Base-by-base conservation (phyloP, 176 grass and related monocot species). In the Triticum turgidum region DNA sequence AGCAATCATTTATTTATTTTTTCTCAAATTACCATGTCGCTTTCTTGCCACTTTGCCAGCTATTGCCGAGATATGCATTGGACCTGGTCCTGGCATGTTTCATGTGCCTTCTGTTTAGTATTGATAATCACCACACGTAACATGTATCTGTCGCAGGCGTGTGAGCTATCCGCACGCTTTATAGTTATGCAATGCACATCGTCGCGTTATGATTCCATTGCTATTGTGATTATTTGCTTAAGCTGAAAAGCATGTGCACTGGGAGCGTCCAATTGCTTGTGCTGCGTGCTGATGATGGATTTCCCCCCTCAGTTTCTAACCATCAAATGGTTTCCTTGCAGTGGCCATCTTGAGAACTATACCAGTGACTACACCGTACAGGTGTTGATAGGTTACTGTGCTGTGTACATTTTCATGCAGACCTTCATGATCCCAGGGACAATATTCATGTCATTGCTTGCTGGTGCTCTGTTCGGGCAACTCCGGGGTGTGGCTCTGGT, bases 371-470 rank as follows among this genome's bases (percentile, higher is more conserved):
- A 96, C 90, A 99, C 97, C 65, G 41, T 94, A 63, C 97, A 99
- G 88, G 97, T 99, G 77, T 87, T 99, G 61, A 85, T 96, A 73
- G 92, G 97, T 65, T 99, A 99, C 69, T 96, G 93, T 59, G 80
- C 86, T 18, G 94, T 99, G 35, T 99, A 99, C 87, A 92, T 99
- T 73, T 99, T 96, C 90, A 99, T 99, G 97, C 97, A 99, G 90
- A 99, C 97, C 72, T 99, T 99, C 84, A 95, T 95, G 93, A 95
- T 95, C 66, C 93, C 97, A 21, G 97, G 97, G 77, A 99, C 97
- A 61, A 99, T 99, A 81, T 99, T 99, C 82, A 94, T 99, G 94
- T 96, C 97, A 59, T 54, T 99, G n/a, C 94, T 99, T 63, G 97
- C 97, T 6, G 97, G 97, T 25, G 84, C 97, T 56, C 89, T 99